Evolutionary conservation across 495 filamentous ascomycete genomes (phyloP).

Genomic region (Cenococcum geophilum): DNA sequence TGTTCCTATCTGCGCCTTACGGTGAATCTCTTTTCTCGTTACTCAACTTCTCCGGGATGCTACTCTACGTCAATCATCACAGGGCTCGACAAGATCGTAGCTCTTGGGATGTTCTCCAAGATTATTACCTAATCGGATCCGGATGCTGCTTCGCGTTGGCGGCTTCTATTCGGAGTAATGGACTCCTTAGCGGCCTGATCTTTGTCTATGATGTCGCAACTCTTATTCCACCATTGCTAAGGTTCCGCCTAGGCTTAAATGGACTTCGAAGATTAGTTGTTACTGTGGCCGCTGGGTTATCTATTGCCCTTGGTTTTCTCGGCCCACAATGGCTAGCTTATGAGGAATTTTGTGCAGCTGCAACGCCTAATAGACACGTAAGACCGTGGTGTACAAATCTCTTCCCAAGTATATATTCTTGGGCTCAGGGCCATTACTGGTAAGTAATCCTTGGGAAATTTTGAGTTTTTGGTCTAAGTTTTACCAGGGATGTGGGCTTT

Average conservation of each 20-base stretch:
- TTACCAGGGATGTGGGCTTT: slow-evolving; percentile 73
- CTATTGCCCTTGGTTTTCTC: slow-evolving; percentile 59
- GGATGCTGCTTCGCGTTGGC: slow-evolving; percentile 68
- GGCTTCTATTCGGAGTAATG: slow-evolving; percentile 77
- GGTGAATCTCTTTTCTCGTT: slow-evolving; percentile 74
- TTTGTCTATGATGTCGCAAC: slow-evolving; percentile 55
- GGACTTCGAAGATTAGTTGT: slow-evolving; percentile 45
- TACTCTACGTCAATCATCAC: slow-evolving; percentile 49
- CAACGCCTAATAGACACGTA: slow-evolving; percentile 25
- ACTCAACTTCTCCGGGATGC: slow-evolving; percentile 65
- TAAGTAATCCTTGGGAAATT: slow-evolving; percentile 40
- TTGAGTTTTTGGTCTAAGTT: slow-evolving; percentile 9
- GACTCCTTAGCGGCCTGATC: slow-evolving; percentile 71
- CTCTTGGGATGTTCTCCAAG: slow-evolving; percentile 26
- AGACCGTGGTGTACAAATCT: slow-evolving; percentile 68
- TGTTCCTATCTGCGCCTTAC: slow-evolving; percentile 87
- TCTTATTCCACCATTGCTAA: slow-evolving; percentile 33
- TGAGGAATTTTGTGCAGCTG: slow-evolving; percentile 55
- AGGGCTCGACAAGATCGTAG: slow-evolving; percentile 21
- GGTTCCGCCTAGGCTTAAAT: slow-evolving; percentile 7
- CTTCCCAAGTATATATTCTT: slow-evolving; percentile 82
- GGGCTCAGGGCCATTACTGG: slow-evolving; percentile 88
- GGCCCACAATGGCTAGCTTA: slow-evolving; percentile 75
- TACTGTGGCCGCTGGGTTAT: slow-evolving; percentile 57
- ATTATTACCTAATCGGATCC: slow-evolving; percentile 50